Base-by-base conservation (phyloP, 2,329 filamentous ascomycete genomes). In the Helotiales sp. region DNA sequence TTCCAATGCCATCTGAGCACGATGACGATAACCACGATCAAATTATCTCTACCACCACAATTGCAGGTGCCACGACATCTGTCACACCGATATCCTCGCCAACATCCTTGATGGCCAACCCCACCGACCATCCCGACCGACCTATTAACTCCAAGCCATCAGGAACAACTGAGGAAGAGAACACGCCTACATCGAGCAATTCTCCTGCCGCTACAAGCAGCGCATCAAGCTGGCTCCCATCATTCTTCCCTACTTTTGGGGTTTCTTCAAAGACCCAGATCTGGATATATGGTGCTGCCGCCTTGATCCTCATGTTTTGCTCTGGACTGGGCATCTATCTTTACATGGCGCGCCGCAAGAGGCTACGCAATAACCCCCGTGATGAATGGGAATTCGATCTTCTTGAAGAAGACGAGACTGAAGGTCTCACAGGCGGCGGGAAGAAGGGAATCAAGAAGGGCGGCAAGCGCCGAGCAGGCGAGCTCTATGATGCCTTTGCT, bases 401-500 rank as follows among this genome's bases (percentile, higher is more conserved):
- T 62, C 81, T 99, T 48, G 88, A 95, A 67, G 89, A 93, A 55
- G 89, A 91, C 19, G 92, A 96, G 66, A 79, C 81, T 15, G 79
- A 86, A 65, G 79, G 81, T 27, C 72, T 85, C 3, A 77, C 76
- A 53, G 70, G 74, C 7, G 67, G 67, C 65, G 75, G 70, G 12
- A 62, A 73, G 64, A 77, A 76, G 65, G 67, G 76, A 17, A 77
- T 78, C 57, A 79, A 82, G 63, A 79, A 81, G 52, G 73, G 72
- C 31, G 74, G 71, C 66, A 81, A 74, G 72, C 71, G 78, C 63
- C 78, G 91, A 19, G 95, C 91, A 2, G 92, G 93, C 27, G 93
- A 98, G 76, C 77, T 99, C 44, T 99, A 99, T 72, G 95, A 99
- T 78, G 95, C 95, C 4, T 99, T 99, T 79, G 95, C 95, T 0